Evolutionary conservation across 1,139 yeast species (phyloP), one percentile per base, ranked within the genome.

Genomic region (Scheffersomyces quercinus): DNA sequence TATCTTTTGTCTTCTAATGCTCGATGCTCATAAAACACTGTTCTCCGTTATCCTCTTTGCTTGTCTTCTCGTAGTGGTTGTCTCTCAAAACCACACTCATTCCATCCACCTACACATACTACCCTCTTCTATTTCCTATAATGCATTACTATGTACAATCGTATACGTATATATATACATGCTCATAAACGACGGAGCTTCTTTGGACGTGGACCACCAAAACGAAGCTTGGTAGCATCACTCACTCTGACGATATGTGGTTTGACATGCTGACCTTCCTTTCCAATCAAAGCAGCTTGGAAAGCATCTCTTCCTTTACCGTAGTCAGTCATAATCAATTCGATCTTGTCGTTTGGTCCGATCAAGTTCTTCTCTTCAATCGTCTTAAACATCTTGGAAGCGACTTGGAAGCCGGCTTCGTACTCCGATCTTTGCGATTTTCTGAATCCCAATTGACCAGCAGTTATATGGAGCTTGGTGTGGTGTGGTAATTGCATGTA

Each of bases 251-350:
- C 77, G 38, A 93, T 78, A 50, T 77, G 73, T 14, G 79, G 78
- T 57, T 88, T 81, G 39, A 93, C 70, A 37, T 70, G 65, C 36
- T 77, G 72, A 41, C 98, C 98, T 71, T 93, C 98, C 60, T 87
- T 87, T 55, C 98, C 97, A 57, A 82, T 82, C 53, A 93, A 76
- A 2, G 96, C 96, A 43, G 85, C 84, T 50, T 83, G 71, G 56
- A 93, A 91, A 2, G 96, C 97, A 50, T 82, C 84, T 64, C 97
- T 80, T 35, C 97, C 97, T 60, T 87, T 87, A 43, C 97, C 96
- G 55, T 85, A 88, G 54, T 88, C 88, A 56, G 83, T 83, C 58
- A 90, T 71, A 13, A 88, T 80, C 43, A 93, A 65, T 63, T 91
- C 97, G 16, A 85, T 67, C 51, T 81, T 77, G 53, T 79, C 80